Evolutionary conservation across 2,329 filamentous ascomycete genomes (phyloP), one percentile per base, ranked within the genome.

Genomic region (Clonostachys rosea): DNA sequence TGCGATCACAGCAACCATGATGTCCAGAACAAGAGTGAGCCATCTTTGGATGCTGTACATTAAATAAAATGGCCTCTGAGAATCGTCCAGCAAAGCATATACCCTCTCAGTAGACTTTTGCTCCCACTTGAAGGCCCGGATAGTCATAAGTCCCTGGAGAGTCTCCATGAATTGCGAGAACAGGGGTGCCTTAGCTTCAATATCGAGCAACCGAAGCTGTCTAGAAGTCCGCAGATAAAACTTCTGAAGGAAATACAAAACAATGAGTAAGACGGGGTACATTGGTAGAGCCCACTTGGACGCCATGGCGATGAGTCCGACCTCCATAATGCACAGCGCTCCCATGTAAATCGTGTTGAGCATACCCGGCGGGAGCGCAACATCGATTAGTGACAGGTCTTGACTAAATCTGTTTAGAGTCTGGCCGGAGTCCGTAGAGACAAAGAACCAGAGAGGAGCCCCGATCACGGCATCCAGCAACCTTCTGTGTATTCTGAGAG

Each of bases 161-260:
- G 70, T 71, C 50, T 80, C 76, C 5, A 66, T 62, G 50, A 78
- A 78, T 40, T 79, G 71, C 1, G 73, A 71, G 52, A 72, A 77
- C 1, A 79, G 62, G 2, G 73, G 71, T 1, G 69, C 66, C 48
- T 73, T 71, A 17, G 68, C 62, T 55, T 80, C 76, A 1, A 80
- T 59, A 44, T 79, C 76, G 3, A 79, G 60, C 7, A 75, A 66
- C 12, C 77, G 66, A 20, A 79, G 56, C 52, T 78, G 75, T 0
- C 75, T 67, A 0, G 75, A 78, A 1, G 76, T 79, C 1, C 71
- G 67, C 4, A 79, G 64, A 52, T 79, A 79, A 47, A 70, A 66
- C 43, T 68, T 71, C 46, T 78, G 74, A 6, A 78, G 59, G 2
- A 68, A 44, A 48, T 72, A 76, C 1, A 82, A 50, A 1, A 73